Evolutionary conservation across 1,139 yeast genomes (phyloP).

Genomic region (Neolecta irregularis): DNA sequence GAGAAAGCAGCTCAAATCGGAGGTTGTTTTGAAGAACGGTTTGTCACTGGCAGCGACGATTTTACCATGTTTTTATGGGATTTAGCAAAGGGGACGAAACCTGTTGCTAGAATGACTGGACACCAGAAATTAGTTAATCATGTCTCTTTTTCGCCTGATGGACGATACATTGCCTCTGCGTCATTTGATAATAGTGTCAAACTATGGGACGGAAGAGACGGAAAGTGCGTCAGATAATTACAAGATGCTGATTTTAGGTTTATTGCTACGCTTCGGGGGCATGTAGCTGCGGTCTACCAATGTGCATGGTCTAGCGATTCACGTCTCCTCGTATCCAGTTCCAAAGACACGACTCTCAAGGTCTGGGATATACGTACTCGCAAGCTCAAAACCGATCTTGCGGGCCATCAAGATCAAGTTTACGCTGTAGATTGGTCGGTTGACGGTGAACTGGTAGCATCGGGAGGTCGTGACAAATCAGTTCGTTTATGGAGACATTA

Average conservation of each 20-base stretch:
- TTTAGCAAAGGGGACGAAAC: conserved; percentile 49
- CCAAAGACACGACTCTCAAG: conserved; percentile 90
- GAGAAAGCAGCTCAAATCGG: conserved; percentile 57
- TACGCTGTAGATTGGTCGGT: conserved; percentile 97
- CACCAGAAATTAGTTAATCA: conserved; percentile 94
- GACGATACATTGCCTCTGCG: conserved; percentile 76
- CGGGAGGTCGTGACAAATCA: conserved; percentile 94
- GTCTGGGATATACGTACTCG: conserved; percentile 90
- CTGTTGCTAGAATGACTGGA: conserved; percentile 87
- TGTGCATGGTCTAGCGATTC: conserved; percentile 99
- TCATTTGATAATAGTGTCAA: conserved; percentile 91
- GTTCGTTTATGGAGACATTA: conserved; percentile 24
- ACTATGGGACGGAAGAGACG: conserved; percentile 90
- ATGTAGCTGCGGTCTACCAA: conserved; percentile 94
- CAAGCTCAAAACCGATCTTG: conserved; percentile 73
- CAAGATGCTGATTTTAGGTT: conserved; percentile 32
- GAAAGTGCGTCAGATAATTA: conserved; percentile 22
- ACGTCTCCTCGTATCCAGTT: conserved; percentile 75
- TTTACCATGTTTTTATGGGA: conserved; percentile 98
- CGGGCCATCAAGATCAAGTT: conserved; percentile 92
- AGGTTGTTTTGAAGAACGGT: conserved; percentile 57
- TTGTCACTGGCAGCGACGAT: conserved; percentile 93
- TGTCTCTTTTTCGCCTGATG: conserved; percentile 92
- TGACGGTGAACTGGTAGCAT: conserved; percentile 82
- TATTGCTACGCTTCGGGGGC: conserved; percentile 82